These are phyloP conservation scores for Backusella sp. DNA, from an alignment of 192 early-diverging fungal genomes.

Conservation along the genomic window DNA sequence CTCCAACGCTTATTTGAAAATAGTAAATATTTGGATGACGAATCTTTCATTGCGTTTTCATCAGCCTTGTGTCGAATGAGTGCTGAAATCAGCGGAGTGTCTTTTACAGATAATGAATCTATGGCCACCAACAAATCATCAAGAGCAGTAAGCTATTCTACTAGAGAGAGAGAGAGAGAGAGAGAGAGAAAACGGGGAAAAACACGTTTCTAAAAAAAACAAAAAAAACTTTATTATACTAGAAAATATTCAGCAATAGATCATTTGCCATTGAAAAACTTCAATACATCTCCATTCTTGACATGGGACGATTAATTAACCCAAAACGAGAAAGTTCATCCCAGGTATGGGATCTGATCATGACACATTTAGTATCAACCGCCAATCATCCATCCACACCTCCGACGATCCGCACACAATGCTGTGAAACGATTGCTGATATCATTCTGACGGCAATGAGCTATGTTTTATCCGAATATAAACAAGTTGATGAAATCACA, in stretches of 20 bases:
- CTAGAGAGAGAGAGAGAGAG: not conserved
- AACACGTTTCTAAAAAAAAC: not conserved
- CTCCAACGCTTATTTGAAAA: conserved; percentile 74
- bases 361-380: conserved; percentile 72
- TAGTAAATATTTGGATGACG: conserved; percentile 52
- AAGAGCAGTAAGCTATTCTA: conserved; percentile 16
- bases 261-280: conserved; percentile 80
- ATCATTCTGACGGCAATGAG: conserved; percentile 73
- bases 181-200: not conserved
- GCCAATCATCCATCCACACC: conserved; percentile 60
- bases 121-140: conserved; percentile 15
- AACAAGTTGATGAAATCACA: conserved; percentile 63
- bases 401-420: conserved; percentile 68
- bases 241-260: conserved; percentile 70
- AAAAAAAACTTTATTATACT: not conserved
- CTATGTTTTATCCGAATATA: conserved; percentile 55
- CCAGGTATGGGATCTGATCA: conserved; percentile 58
- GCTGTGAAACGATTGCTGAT: conserved; percentile 74
- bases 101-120: conserved; percentile 37
- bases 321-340: conserved; percentile 38
- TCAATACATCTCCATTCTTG: conserved; percentile 57
- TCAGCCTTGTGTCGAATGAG: conserved; percentile 65
- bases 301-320: conserved; percentile 52
- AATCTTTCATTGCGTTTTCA: conserved; percentile 64
- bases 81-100: conserved; percentile 48